Conservation (phyloP, 768 basidiomycete genomes). For the Mycena metata region DNA sequence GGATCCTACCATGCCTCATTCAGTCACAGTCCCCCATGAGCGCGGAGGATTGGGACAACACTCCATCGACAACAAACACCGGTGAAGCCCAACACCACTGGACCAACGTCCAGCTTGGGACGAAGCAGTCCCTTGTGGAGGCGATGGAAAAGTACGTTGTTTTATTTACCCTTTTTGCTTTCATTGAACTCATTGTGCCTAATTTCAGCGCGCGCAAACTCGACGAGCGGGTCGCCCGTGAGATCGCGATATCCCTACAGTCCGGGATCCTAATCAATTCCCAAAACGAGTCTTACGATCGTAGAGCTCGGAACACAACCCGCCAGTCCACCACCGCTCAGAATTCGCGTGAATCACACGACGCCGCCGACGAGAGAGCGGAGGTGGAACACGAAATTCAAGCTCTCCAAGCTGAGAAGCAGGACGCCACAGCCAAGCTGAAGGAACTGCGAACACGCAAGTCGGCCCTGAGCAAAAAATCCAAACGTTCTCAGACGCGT, state of each 20-base stretch:
- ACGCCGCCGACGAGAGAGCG: background rate
- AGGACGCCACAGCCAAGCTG: background rate
- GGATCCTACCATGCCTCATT: slow-evolving; percentile 8
- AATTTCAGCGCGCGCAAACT: slow-evolving; percentile 15
- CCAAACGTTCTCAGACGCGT: no score
- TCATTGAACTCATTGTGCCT: background rate
- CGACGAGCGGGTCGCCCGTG: slow-evolving; percentile 22
- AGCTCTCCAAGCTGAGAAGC: background rate
- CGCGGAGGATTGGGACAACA: slow-evolving; percentile 4
- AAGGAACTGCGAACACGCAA: background rate
- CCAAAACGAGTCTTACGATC: slow-evolving; percentile 23
- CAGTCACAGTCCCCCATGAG: slow-evolving; percentile 9
- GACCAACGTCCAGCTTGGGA: background rate
- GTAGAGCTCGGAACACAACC: slow-evolving; percentile 1
- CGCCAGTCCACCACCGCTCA: slow-evolving; percentile 3
- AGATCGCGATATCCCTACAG: slow-evolving; percentile 21
- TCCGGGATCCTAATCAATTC: slow-evolving; percentile 30
- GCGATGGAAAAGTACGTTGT: slow-evolving; percentile 1
- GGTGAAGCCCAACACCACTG: slow-evolving; percentile 4
- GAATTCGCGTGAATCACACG: background rate
- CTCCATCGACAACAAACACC: background rate
- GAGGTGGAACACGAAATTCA: background rate
- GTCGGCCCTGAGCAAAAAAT: background rate
- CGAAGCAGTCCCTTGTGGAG: background rate
- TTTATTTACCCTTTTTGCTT: background rate